Evolutionary conservation across 352 stramenopile genomes (phyloP), one percentile per base, ranked within the genome.

Genomic region (Globisporangium canariense): DNA sequence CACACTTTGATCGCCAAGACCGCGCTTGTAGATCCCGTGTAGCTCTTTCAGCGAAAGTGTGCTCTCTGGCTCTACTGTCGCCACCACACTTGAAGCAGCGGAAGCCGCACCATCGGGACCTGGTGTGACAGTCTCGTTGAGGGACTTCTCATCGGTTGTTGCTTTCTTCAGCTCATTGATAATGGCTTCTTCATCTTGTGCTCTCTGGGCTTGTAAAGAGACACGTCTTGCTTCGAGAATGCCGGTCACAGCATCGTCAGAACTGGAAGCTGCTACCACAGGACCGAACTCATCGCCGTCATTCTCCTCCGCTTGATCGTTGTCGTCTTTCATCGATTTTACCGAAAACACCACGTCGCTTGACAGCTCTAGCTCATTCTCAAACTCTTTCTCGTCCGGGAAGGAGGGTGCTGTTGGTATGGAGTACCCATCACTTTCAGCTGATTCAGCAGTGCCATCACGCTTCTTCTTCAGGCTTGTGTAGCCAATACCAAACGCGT

Each of bases 1-100:
- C 22, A 88, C 76, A 64, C 77, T 71, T 59, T 94, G 85, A 43
- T 94, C 85, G 4, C 85, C 85, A 16, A 94, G 70, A 2, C 85
- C 85, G 36, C 81, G 79, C 43, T 91, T 94, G 71, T 94, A 94
- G 49, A 92, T 94, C 38, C 69, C 81, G 55, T 94, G 81, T 16
- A 94, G 64, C 59, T 94, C 81, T 55, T 74, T 81, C 32, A 91
- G 32, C 3, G 83, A 89, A 8, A 91, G 51, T 16, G 64, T 60
- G 49, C 76, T 75, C 53, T 63, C 70, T 3, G 13, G 7, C 2
- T 52, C 53, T 22, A 46, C 40, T 16, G 16, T 28, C 52, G n/a
- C 3, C 0, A 25, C 18, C 0, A 20, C 20, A 43, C 25, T 6
- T 30, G 16, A 25, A 40, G 46, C 4, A 22, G 41, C 22, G 14